Conservation (phyloP, 192 early-diverging fungal genomes). For the Podila clonocystis region DNA sequence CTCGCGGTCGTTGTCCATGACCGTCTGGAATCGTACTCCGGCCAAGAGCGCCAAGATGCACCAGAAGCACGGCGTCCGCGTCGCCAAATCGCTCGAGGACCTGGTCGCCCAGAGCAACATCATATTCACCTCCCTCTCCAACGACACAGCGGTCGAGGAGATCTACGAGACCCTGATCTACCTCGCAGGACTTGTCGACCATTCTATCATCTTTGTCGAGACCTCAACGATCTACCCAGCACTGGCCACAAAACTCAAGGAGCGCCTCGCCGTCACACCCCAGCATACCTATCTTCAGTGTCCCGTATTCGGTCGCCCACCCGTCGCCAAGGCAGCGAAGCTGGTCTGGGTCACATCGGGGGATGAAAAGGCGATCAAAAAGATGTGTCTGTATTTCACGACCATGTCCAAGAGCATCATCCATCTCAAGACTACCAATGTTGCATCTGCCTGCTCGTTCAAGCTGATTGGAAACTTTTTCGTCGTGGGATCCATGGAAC, state of each 20-base stretch:
- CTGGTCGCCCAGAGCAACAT: constrained; percentile 62
- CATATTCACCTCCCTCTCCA: constrained; percentile 68
- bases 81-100: constrained; percentile 51
- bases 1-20: constrained; percentile 47
- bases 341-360: constrained; percentile 41
- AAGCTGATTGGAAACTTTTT: constrained; percentile 80
- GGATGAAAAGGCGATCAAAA: constrained; percentile 46
- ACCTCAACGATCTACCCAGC: constrained; percentile 67
- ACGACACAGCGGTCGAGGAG: constrained; percentile 65
- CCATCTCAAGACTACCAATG: constrained; percentile 55
- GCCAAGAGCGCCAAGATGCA: constrained; percentile 56
- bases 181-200: constrained; percentile 29
- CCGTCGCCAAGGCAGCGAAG: constrained; percentile 38
- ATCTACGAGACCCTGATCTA: constrained; percentile 59
- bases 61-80: constrained; percentile 53
- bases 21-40: constrained; percentile 72
- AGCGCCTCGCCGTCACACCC: constrained; percentile 25
- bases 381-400: constrained; percentile 35
- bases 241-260: constrained; percentile 44
- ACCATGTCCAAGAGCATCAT: constrained; percentile 41
- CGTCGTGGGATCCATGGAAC: constrained; percentile 62
- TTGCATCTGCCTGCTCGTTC: constrained; percentile 57
- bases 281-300: constrained; percentile 56
- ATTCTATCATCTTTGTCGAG: constrained; percentile 67
- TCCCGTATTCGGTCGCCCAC: constrained; percentile 53